Evolutionary conservation across 495 filamentous ascomycete genomes (phyloP).

Genomic region (Extremus antarcticus): DNA sequence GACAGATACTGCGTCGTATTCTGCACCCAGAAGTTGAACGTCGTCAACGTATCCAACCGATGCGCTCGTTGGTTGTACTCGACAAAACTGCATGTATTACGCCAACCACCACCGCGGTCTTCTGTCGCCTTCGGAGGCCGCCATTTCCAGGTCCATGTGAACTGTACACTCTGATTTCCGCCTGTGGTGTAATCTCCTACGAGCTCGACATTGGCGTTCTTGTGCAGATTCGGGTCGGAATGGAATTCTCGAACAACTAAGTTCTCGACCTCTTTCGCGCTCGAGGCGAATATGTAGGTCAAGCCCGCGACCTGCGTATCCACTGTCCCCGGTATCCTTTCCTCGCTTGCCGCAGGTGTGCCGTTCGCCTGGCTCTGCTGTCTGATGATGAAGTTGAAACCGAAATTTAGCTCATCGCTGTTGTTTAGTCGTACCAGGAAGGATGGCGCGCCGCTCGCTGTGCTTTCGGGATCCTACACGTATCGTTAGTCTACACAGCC

Average conservation of each 20-base stretch:
- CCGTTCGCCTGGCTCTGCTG: conserved; percentile 34
- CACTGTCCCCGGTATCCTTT: conserved; percentile 27
- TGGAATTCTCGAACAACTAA: conserved; percentile 91
- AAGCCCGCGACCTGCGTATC: conserved; percentile 80
- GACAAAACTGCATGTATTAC: conserved; percentile 86
- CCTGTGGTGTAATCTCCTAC: conserved; percentile 79
- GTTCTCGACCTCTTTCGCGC: conserved; percentile 76
- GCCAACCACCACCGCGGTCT: conserved; percentile 86
- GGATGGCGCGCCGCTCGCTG: conserved; percentile 45
- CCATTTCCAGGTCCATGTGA: conserved; percentile 96
- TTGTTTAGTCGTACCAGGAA: conserved; percentile 81
- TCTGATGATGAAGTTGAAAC: conserved; percentile 80
- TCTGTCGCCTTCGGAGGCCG: conserved; percentile 73
- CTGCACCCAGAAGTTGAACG: conserved; percentile 90
- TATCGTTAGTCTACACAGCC: not conserved
- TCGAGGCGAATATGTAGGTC: conserved; percentile 84
- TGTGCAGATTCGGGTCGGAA: conserved; percentile 92
- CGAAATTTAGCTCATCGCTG: conserved; percentile 84
- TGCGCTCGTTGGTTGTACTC: conserved; percentile 94
- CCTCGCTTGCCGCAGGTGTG: conserved; percentile 32
- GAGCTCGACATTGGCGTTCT: conserved; percentile 88
- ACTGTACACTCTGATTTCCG: conserved; percentile 71
- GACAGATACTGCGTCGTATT: conserved; percentile 29
- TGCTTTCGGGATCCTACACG: conserved; percentile 65
- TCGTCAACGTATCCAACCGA: conserved; percentile 72